Evolutionary conservation across 495 filamentous ascomycete genomes (phyloP), one percentile per base, ranked within the genome.

Genomic region (Aspergillus indologenus): DNA sequence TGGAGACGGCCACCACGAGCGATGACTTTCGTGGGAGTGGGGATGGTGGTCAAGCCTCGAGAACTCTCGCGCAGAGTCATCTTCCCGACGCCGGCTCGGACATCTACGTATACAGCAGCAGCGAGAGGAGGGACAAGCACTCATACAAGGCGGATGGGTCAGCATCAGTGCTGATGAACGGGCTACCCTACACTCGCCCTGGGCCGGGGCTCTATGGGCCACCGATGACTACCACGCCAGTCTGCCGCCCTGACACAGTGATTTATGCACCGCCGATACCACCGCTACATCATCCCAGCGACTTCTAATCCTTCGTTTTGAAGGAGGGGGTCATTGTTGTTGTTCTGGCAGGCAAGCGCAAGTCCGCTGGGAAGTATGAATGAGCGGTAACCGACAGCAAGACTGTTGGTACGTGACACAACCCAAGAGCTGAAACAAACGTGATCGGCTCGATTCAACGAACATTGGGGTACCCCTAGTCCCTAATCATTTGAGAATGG

Each of bases 51-150:
- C 67, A 59, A 26, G 23, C 60, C 1, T 45, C 54, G 18, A 63
- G 70, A 49, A 42, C 49, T 0, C 62, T 60, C 23, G 69, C 68
- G 2, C 69, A 60, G 5, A 68, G 72, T 15, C 52, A 63, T 2
- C 60, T 72, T 17, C 58, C 58, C 9, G 68, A 68, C 22, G 65
- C 64, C 45, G 53, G 65, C 1, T 55, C 69, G 0, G 62, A 72
- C 19, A 66, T 70, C 20, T 78, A 79, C 53, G 67, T 66, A 23
- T 78, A 78, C 54, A 68, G 60, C 57, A 71, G 63, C 29, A 65
- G 57, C n/a, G 70, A 69, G 50, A 71, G 64, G 58, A 63, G 53
- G 17, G 20, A 47, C 44, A 68, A 64, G 45, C 61, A 61, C 34
- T 57, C 59, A 19, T 60, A 50, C 19, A 54, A 64, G 7, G 31